Conservation (phyloP, 139 green algal species). For the Penium margaritaceum region DNA sequence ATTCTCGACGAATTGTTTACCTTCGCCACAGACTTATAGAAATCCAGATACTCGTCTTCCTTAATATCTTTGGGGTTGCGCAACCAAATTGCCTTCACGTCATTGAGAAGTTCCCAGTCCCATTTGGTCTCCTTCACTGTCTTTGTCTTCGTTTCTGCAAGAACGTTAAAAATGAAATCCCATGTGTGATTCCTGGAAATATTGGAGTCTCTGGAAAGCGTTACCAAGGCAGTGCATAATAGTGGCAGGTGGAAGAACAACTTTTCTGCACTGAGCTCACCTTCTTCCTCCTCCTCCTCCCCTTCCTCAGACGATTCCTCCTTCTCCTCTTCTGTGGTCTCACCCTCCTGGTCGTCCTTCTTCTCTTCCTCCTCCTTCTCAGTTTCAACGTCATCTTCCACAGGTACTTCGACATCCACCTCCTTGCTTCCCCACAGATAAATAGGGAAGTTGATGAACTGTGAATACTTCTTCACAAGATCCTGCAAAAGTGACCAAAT, state of each 20-base stretch:
- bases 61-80: conserved; percentile 74
- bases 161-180: no score
- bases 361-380: no score
- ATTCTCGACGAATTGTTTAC: no score
- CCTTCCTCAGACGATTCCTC: no score
- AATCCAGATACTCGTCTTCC: conserved; percentile 89
- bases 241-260: no score
- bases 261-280: not conserved
- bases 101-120: conserved; percentile 92
- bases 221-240: no score
- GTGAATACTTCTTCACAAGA: conserved; percentile 76
- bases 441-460: conserved; percentile 98
- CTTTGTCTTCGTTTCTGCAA: conserved; percentile 62
- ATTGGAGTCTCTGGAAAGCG: no score
- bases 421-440: conserved; percentile 69
- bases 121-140: conserved; percentile 71
- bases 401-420: conserved; percentile 63
- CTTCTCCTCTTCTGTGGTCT: conserved; percentile 16
- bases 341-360: conserved; percentile 45
- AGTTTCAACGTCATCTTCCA: no score
- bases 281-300: conserved; percentile 43
- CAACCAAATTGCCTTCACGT: conserved; percentile 93
- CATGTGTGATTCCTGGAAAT: no score
- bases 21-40: conserved; percentile 90
- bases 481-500: conserved; percentile 41